These are phyloP conservation scores for Phaeophleospora eucalypticola DNA, from an alignment of 2,329 filamentous ascomycete genomes.

Conservation along the genomic window DNA sequence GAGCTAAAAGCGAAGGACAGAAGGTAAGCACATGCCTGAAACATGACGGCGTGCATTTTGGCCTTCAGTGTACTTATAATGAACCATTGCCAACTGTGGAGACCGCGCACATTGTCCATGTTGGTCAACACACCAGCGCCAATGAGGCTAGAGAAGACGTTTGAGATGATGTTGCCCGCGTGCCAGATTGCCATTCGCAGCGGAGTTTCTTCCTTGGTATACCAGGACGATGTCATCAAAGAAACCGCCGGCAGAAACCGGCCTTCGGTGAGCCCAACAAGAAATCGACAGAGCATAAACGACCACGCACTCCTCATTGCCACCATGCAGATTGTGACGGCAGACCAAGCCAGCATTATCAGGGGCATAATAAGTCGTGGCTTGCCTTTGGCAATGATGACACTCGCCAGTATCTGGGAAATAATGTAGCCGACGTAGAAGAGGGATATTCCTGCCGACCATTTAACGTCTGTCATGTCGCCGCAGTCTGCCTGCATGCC, in stretches of 20 bases:
- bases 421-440: slow-evolving; percentile 14
- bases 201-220: slow-evolving; percentile 9
- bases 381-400: slow-evolving; percentile 10
- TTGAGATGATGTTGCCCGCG: slow-evolving; percentile 8
- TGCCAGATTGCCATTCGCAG: slow-evolving; percentile 12
- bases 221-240: slow-evolving; percentile 9
- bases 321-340: slow-evolving; percentile 8
- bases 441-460: slow-evolving; percentile 8
- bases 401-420: slow-evolving; percentile 8
- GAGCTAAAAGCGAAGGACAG: too few species aligned
- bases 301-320: slow-evolving; percentile 37
- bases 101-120: slow-evolving; percentile 7
- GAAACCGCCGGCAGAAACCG: slow-evolving; percentile 8
- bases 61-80: too few species aligned
- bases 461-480: slow-evolving; percentile 8
- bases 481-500: slow-evolving; percentile 29
- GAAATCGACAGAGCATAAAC: slow-evolving; percentile 41
- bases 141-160: slow-evolving; percentile 6
- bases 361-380: slow-evolving; percentile 5
- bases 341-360: slow-evolving; percentile 7
- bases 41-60: too few species aligned
- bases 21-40: too few species aligned
- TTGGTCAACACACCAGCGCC: slow-evolving; percentile 8
- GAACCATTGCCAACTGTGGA: slow-evolving; percentile 12
- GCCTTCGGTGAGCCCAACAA: slow-evolving; percentile 41